A percentile compares a stretch with the other conserved stretches of the same genome.
phyloP scores from a whole-genome alignment of 169 alveolate species.

The Ichthyophthirius multifiliis region DNA sequence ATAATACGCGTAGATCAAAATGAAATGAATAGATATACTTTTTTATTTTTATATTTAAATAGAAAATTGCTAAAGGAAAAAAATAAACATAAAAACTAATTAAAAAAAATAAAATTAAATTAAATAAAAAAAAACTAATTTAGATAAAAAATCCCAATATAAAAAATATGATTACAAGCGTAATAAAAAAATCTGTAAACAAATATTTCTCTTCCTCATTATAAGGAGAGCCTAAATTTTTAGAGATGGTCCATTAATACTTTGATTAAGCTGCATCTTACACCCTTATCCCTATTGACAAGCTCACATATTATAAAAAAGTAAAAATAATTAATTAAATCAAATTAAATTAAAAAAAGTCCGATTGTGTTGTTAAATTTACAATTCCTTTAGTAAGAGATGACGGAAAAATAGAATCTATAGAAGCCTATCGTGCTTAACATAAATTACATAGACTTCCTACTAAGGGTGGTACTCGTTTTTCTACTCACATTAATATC shows the following conservation, averaged over 20 bases:
- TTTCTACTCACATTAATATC: constrained; percentile 36
- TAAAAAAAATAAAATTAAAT: no score
- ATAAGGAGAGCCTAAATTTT: constrained; percentile 34
- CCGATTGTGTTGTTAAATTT: constrained; percentile 45
- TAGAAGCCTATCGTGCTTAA: constrained; percentile 69
- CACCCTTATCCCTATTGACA: constrained; percentile 49
- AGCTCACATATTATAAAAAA: constrained; percentile 25
- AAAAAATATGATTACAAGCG: no score
- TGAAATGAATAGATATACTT: no score
- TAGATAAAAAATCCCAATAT: no score
- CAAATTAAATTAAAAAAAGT: background rate
- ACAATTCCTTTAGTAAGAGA: constrained; percentile 66
- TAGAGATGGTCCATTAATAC: constrained; percentile 37
- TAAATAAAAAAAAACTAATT: no score
- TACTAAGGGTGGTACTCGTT: constrained; percentile 75
- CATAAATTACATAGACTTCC: constrained; percentile 66
- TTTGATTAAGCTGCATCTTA: constrained; percentile 56
- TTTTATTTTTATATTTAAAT: no score
- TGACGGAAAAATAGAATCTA: constrained; percentile 52
- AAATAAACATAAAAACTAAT: no score
- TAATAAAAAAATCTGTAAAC: no score
- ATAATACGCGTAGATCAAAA: no score
- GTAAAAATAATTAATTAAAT: constrained; percentile 25
- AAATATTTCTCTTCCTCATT: no score
- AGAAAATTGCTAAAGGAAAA: no score